phyloP scores from a whole-genome alignment of 164 flowering plant species.

The Kingdonia uniflora region DNA sequence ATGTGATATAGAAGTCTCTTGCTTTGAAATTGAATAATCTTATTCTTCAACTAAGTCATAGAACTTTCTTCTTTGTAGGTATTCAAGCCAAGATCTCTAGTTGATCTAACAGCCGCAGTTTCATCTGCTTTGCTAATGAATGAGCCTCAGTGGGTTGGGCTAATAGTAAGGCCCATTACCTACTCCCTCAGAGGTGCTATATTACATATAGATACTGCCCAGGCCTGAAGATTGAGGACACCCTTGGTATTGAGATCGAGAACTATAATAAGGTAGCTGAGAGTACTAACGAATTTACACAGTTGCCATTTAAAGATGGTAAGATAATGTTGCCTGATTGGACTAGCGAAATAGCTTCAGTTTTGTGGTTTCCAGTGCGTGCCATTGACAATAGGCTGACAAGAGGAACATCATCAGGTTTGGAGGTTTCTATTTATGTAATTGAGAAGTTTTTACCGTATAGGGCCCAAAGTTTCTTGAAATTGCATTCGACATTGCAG shows the following conservation, averaged over 20 bases:
- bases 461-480: too few species aligned
- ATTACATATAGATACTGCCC: constrained; percentile 88
- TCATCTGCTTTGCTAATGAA: constrained; percentile 91
- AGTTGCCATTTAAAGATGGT: constrained; percentile 48
- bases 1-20: too few species aligned
- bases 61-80: constrained; percentile 36
- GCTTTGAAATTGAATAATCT: background rate
- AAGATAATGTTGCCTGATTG: constrained; percentile 74
- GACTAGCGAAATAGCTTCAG: constrained; percentile 64
- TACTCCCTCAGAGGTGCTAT: constrained; percentile 88
- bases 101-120: constrained; percentile 80
- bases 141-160: constrained; percentile 94
- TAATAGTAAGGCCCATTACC: constrained; percentile 64
- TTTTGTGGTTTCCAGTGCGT: constrained; percentile 80
- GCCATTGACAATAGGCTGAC: constrained; percentile 58
- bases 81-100: constrained; percentile 84
- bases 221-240: constrained; percentile 63
- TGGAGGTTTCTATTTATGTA: constrained; percentile 3
- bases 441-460: too few species aligned
- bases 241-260: constrained; percentile 72
- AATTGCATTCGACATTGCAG: too few species aligned
- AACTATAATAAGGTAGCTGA: constrained; percentile 20
- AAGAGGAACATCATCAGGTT: constrained; percentile 76
- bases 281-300: constrained; percentile 26
- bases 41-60: background rate